Percentiles rank a stretch among this genome's conserved stretches.
These are phyloP conservation scores for Stephanocyclus meneghinianus DNA, from an alignment of 352 stramenopile species.

Conservation along the genomic window DNA sequence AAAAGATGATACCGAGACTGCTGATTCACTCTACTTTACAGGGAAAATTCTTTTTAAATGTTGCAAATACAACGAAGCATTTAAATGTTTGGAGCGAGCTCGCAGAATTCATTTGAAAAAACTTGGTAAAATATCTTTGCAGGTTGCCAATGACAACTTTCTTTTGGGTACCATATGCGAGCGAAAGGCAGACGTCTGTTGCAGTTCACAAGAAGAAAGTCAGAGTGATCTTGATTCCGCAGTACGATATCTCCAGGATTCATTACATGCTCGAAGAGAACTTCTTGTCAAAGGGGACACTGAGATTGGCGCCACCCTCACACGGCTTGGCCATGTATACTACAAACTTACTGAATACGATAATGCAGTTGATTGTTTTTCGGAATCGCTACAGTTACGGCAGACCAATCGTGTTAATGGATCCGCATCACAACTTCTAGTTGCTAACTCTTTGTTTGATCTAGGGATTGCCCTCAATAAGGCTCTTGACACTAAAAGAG, in stretches of 20 bases:
- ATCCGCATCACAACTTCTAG: constrained; percentile 47
- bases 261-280: constrained; percentile 43
- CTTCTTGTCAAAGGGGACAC: constrained; percentile 50
- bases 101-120: constrained; percentile 52
- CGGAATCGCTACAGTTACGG: constrained; percentile 57
- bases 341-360: constrained; percentile 53
- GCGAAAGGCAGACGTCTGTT: neutral
- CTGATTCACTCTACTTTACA: constrained; percentile 61
- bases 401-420: constrained; percentile 46
- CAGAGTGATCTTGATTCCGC: constrained; percentile 54
- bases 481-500: constrained; percentile 52
- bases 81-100: constrained; percentile 56
- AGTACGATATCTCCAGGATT: constrained; percentile 53
- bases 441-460: constrained; percentile 65
- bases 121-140: constrained; percentile 38
- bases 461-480: constrained; percentile 54
- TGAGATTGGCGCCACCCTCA: constrained; percentile 51
- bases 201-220: constrained; percentile 1
- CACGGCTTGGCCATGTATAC: constrained; percentile 61
- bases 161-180: constrained; percentile 62
- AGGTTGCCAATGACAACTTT: constrained; percentile 61
- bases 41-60: constrained; percentile 61
- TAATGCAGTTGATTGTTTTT: constrained; percentile 50
- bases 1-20: constrained; percentile 42
- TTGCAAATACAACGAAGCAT: constrained; percentile 58